phyloP scores from a whole-genome alignment of 306 rosid species.

The Datisca glomerata region DNA sequence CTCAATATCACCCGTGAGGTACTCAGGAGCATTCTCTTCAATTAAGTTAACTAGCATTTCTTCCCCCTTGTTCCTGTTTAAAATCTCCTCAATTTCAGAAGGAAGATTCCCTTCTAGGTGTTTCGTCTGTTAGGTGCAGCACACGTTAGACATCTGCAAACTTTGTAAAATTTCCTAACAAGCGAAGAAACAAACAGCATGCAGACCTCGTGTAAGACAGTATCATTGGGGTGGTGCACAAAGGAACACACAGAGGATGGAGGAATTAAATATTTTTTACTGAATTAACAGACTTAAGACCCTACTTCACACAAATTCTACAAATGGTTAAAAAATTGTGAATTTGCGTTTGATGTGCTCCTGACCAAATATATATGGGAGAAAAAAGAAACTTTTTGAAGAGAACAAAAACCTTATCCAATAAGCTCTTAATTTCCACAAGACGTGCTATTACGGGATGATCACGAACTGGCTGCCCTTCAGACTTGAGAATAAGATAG shows the following conservation, averaged over 20 bases:
- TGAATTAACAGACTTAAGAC: too few species aligned
- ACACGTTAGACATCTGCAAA: constrained; percentile 20
- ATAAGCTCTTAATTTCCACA: constrained; percentile 61
- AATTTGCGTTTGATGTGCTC: too few species aligned
- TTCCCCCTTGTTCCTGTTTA: constrained; percentile 22
- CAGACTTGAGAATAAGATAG: constrained; percentile 90
- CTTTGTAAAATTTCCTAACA: constrained; percentile 2
- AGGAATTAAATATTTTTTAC: too few species aligned
- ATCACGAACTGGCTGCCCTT: constrained; percentile 62
- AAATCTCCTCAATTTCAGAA: constrained; percentile 35
- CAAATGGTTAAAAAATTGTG: too few species aligned
- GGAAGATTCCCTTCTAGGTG: constrained; percentile 53
- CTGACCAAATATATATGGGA: too few species aligned
- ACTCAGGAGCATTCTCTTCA: constrained; percentile 11
- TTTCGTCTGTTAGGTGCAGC: constrained; percentile 38
- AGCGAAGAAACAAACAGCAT: background rate
- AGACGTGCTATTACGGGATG: constrained; percentile 79
- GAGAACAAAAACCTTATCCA: constrained; percentile 47
- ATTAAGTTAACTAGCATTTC: constrained; percentile 16
- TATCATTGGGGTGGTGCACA: background rate
- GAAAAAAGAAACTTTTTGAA: too few species aligned
- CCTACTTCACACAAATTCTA: background rate
- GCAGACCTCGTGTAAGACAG: background rate
- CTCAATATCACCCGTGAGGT: constrained; percentile 5
- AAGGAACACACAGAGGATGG: background rate